Base-by-base conservation (phyloP, 2,329 filamentous ascomycete genomes). In the Venturia carpophila region DNA sequence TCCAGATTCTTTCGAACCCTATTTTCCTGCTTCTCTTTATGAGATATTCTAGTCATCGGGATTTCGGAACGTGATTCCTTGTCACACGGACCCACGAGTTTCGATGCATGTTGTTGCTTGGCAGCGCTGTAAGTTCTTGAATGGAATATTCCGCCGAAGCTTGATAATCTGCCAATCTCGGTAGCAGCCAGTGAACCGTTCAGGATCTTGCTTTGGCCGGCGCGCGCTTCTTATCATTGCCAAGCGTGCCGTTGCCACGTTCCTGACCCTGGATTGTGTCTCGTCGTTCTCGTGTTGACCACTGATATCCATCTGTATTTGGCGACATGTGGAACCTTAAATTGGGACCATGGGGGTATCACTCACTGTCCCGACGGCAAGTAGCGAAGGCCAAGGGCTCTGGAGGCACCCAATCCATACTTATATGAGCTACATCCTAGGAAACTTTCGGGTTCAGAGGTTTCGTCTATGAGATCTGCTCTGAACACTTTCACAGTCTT, bases 41-140 rank as follows among this genome's bases (percentile, higher is more conserved):
- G 21, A 56, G 19, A 10, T 1, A 19, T 56, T 37, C 27, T 27
- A 37, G 19, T 11, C 30, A 58, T 58, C 27, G 30, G 52, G 17
- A 37, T 19, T n/a, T 37, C 52, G 52, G 52, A n/a, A 19, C 15
- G 11, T 30, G 19, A n/a, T 37, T n/a, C 52, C 4, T 13, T 21
- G 19, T 58, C 30, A 58, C 30, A 58, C 52, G 19, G 52, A 37
- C 52, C 52, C 52, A 58, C 52, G 19, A 39, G n/a, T 45, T 17
- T 34, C 52, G 27, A n/a, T 37, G 24, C 21, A 10, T 34, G 24
- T 34, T 34, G 49, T 24, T 34, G 24, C 49, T 55, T 55, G 49
- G 49, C 49, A 52, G 17, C 4, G 24, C 4, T 19, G 10, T 34
- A 30, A 34, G 11, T 27, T 56, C 52, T 56, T 19, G 52, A 27